These are phyloP conservation scores for Asterophora parasitica DNA, from an alignment of 768 basidiomycete genomes.

Conservation along the genomic window DNA sequence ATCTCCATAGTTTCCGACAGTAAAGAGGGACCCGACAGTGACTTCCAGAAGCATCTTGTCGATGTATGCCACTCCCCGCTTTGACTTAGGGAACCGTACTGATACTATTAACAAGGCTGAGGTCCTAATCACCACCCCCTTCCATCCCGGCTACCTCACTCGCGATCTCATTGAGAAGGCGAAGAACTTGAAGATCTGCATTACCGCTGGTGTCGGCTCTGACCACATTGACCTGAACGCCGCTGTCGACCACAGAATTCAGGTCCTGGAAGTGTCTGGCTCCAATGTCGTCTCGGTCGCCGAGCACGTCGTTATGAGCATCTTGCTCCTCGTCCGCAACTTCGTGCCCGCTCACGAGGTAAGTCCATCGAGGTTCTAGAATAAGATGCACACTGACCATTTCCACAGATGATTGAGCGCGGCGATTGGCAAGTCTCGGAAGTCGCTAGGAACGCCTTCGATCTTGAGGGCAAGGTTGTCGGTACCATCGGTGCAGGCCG, in stretches of 20 bases:
- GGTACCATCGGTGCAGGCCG: slow-evolving; percentile 81
- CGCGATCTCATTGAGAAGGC: slow-evolving; percentile 72
- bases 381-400: background rate
- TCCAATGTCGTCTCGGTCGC: slow-evolving; percentile 90
- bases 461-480: slow-evolving; percentile 87
- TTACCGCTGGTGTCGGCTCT: slow-evolving; percentile 89
- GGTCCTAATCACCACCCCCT: slow-evolving; percentile 78
- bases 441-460: slow-evolving; percentile 78
- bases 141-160: slow-evolving; percentile 84
- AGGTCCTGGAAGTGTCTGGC: slow-evolving; percentile 82
- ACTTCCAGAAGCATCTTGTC: slow-evolving; percentile 77
- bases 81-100: background rate
- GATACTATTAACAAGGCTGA: slow-evolving; percentile 48
- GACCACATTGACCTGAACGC: slow-evolving; percentile 91
- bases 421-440: slow-evolving; percentile 88
- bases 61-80: slow-evolving; percentile 46
- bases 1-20: slow-evolving; percentile 46
- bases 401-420: slow-evolving; percentile 64
- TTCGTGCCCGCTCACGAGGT: slow-evolving; percentile 84
- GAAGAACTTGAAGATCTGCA: slow-evolving; percentile 83
- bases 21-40: slow-evolving; percentile 80
- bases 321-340: slow-evolving; percentile 87
- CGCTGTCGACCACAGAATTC: slow-evolving; percentile 72
- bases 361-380: slow-evolving; percentile 7
- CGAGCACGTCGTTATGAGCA: slow-evolving; percentile 89